These are phyloP conservation scores for Pichia sp. DNA, from an alignment of 1,139 yeast species.

Conservation along the genomic window DNA sequence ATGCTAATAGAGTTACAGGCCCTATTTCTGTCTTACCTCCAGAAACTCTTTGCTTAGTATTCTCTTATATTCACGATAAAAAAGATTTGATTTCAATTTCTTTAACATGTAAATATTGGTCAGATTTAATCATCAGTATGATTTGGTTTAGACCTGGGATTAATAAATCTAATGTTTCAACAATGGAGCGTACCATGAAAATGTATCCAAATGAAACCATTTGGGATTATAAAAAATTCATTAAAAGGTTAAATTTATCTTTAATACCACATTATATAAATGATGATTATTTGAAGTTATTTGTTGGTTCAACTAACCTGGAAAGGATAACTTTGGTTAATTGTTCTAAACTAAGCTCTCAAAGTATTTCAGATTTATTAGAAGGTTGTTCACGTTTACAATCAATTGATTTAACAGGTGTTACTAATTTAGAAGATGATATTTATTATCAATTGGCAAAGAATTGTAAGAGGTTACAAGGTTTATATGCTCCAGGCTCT, in stretches of 20 bases:
- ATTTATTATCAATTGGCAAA: conserved; percentile 64
- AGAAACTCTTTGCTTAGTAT: conserved; percentile 67
- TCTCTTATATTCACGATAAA: conserved; percentile 57
- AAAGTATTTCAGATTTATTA: conserved; percentile 56
- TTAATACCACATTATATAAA: conserved; percentile 63
- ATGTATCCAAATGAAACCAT: conserved; percentile 43
- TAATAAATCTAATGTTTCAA: conserved; percentile 41
- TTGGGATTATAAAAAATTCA: conserved; percentile 68
- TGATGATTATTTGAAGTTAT: conserved; percentile 52
- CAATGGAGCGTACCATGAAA: conserved; percentile 51
- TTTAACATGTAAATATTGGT: conserved; percentile 79
- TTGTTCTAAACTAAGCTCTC: conserved; percentile 60
- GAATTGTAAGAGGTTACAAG: conserved; percentile 75
- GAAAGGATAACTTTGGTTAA: conserved; percentile 84
- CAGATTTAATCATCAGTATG: conserved; percentile 68
- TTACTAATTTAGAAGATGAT: conserved; percentile 60
- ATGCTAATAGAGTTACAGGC: conserved; percentile 9
- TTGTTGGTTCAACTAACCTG: conserved; percentile 62
- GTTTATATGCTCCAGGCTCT: conserved; percentile 86
- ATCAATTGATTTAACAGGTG: conserved; percentile 86
- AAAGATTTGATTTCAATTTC: conserved; percentile 61
- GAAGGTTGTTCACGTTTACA: conserved; percentile 64
- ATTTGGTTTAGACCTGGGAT: conserved; percentile 88
- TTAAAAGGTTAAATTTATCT: conserved; percentile 76
- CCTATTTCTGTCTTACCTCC: conserved; percentile 53